Conservation (phyloP, 1,284 basidiomycete species). For the Veloboletus limbatus region DNA sequence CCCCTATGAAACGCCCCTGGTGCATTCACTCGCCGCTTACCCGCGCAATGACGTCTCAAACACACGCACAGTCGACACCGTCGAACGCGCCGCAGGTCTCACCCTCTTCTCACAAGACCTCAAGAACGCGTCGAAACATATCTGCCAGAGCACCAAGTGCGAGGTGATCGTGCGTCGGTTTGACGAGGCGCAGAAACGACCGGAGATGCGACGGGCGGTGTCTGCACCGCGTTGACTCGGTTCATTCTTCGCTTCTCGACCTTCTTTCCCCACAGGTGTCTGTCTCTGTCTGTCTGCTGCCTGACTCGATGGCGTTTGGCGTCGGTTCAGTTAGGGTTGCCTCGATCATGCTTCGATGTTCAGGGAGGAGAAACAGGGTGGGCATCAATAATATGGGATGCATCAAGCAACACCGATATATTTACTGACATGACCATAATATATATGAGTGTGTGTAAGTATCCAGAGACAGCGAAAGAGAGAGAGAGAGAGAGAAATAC, state of each 20-base stretch:
- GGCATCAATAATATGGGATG: constrained; percentile 14
- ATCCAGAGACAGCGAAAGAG: constrained; percentile 13
- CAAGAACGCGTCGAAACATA: constrained; percentile 78
- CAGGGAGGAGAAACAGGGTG: constrained; percentile 3
- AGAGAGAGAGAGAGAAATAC: background rate
- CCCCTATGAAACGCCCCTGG: no score
- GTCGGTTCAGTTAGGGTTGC: constrained; percentile 2
- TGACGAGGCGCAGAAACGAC: constrained; percentile 80
- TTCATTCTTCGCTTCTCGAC: no score
- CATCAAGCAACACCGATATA: constrained; percentile 31
- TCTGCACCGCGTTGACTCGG: constrained; percentile 41
- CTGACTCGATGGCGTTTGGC: constrained; percentile 1
- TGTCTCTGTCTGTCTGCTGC: no score
- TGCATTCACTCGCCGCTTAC: background rate
- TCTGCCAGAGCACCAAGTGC: constrained; percentile 86
- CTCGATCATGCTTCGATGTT: constrained; percentile 1
- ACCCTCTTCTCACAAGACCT: constrained; percentile 85
- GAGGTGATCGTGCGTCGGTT: constrained; percentile 83
- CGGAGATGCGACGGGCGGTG: constrained; percentile 50
- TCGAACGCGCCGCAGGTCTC: constrained; percentile 90
- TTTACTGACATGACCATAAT: constrained; percentile 20
- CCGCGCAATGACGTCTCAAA: no score
- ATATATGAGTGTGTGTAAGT: constrained; percentile 18
- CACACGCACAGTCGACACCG: constrained; percentile 71
- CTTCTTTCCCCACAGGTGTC: no score